Conservation (phyloP, 768 basidiomycete species). For the Leccinum boreale region DNA sequence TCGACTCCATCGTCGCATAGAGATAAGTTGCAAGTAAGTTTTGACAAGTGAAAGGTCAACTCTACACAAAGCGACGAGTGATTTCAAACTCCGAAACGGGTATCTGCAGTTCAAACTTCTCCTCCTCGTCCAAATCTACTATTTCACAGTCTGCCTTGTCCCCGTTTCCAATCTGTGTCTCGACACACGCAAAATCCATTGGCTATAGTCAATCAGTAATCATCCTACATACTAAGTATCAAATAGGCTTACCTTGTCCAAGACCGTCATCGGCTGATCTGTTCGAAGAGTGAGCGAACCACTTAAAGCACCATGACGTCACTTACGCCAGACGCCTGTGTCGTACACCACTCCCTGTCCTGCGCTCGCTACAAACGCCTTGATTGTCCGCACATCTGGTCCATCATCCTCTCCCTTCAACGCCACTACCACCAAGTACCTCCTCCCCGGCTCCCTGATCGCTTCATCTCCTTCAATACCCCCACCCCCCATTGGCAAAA, state of each 20-base stretch:
- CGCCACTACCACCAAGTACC: slow-evolving; percentile 86
- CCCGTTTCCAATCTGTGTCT: slow-evolving; percentile 88
- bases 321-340: slow-evolving; percentile 88
- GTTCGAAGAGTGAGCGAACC: slow-evolving; percentile 11
- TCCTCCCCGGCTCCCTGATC: slow-evolving; percentile 44
- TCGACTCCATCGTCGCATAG: slow-evolving; percentile 46
- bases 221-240: background rate
- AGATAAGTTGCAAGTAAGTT: slow-evolving; percentile 12
- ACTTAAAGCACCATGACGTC: background rate
- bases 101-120: background rate
- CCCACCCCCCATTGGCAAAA: slow-evolving; percentile 86
- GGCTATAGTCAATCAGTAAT: slow-evolving; percentile 38
- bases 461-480: slow-evolving; percentile 39
- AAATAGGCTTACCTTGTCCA: slow-evolving; percentile 54
- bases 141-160: slow-evolving; percentile 84
- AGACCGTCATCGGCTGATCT: slow-evolving; percentile 93
- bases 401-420: slow-evolving; percentile 70
- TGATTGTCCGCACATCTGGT: slow-evolving; percentile 71
- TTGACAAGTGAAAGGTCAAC: background rate
- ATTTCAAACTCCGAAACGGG: slow-evolving; percentile 30
- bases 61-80: slow-evolving; percentile 11
- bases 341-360: slow-evolving; percentile 87
- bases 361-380: slow-evolving; percentile 78
- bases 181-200: slow-evolving; percentile 85
- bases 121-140: slow-evolving; percentile 39